These are phyloP conservation scores for Pseudogymnoascus sp. DNA, from an alignment of 2,329 filamentous ascomycete genomes.

Conservation along the genomic window DNA sequence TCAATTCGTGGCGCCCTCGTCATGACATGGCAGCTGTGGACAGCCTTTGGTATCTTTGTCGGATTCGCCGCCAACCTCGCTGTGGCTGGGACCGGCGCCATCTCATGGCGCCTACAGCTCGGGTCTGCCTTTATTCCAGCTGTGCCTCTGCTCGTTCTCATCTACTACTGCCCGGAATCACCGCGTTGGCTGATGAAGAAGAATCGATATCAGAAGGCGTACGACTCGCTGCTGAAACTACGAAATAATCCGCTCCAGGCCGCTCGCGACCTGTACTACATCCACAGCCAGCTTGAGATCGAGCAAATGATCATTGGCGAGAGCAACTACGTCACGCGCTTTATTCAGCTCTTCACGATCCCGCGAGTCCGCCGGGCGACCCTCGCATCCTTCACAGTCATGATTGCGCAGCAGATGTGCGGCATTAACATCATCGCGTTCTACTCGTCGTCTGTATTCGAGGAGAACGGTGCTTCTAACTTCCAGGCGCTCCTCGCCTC, in stretches of 20 bases:
- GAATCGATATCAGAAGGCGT: constrained; percentile 51
- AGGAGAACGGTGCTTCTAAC: constrained; percentile 43
- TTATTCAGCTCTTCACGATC: constrained; percentile 57
- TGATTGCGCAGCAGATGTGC: constrained; percentile 38
- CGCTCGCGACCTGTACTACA: constrained; percentile 54
- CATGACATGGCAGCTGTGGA: constrained; percentile 76
- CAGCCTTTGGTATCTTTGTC: constrained; percentile 51
- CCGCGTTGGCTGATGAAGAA: constrained; percentile 62
- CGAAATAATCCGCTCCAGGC: constrained; percentile 49
- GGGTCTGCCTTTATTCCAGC: constrained; percentile 54
- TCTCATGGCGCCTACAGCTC: constrained; percentile 54
- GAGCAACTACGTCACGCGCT: constrained; percentile 51
- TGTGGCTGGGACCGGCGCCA: constrained; percentile 41
- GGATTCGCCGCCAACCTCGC: constrained; percentile 54
- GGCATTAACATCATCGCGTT: constrained; percentile 57
- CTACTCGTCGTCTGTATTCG: constrained; percentile 56
- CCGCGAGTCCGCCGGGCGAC: constrained; percentile 62
- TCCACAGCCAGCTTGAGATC: constrained; percentile 54
- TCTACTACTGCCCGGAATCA: constrained; percentile 58
- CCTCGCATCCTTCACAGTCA: constrained; percentile 66
- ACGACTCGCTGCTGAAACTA: constrained; percentile 43
- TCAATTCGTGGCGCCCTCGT: constrained; percentile 65
- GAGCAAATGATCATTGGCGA: constrained; percentile 40
- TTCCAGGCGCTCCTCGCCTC: constrained; percentile 51
- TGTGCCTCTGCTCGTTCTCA: constrained; percentile 48